Conservation (phyloP, 1,139 yeast genomes). For the Protomyces gravidus region DNA sequence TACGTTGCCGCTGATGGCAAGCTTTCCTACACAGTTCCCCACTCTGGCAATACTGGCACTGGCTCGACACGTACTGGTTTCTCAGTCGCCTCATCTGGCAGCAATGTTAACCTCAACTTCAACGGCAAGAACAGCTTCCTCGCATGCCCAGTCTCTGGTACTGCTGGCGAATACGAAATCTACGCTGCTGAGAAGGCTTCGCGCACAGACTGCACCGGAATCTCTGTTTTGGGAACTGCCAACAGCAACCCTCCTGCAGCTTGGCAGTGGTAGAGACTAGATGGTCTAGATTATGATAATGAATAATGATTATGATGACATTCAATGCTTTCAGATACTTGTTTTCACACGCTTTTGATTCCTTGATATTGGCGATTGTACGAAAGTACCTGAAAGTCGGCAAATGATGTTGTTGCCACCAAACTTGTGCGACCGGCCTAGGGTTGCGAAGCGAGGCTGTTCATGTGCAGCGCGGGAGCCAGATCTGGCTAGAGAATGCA, state of each 20-base stretch:
- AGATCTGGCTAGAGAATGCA: too few species aligned
- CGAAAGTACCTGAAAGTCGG: too few species aligned
- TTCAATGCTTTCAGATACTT: too few species aligned
- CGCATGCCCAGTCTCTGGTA: conserved; percentile 2
- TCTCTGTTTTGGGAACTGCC: conserved; percentile 3
- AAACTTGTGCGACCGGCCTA: too few species aligned
- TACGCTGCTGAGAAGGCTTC: conserved; percentile 4
- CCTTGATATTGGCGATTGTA: too few species aligned
- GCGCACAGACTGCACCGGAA: conserved; percentile 18
- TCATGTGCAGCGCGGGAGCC: too few species aligned
- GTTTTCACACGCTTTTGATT: too few species aligned
- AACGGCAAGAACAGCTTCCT: conserved; percentile 5
- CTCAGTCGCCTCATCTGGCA: conserved; percentile 5
- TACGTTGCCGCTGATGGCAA: conserved; percentile 12
- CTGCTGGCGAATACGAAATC: conserved; percentile 7
- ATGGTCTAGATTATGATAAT: background rate
- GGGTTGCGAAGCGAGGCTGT: too few species aligned
- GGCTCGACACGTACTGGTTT: conserved; percentile 8
- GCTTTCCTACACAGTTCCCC: conserved; percentile 11
- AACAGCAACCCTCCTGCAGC: conserved; percentile 1
- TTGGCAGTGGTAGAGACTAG: conserved; percentile 2
- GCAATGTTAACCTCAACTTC: background rate
- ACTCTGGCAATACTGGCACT: conserved; percentile 7
- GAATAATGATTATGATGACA: background rate
- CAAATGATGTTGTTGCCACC: too few species aligned